phyloP scores from a whole-genome alignment of 2,329 filamentous ascomycete genomes.

The Cercospora canescens region DNA sequence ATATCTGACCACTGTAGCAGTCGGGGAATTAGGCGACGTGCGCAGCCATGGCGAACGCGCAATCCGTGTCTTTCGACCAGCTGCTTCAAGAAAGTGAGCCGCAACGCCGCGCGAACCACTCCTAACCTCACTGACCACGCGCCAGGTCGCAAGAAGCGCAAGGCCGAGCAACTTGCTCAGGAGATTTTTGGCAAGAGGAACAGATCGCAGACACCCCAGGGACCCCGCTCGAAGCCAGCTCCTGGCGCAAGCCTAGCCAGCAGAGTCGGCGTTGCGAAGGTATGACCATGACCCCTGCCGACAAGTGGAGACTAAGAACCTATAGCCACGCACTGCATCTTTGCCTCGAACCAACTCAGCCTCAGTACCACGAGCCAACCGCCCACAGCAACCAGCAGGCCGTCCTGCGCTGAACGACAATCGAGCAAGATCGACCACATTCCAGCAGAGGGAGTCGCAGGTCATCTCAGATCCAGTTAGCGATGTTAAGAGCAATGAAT shows the following conservation, averaged over 20 bases:
- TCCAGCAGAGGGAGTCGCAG: conserved; percentile 19
- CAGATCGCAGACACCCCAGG: conserved; percentile 59
- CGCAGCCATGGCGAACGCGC: conserved; percentile 19
- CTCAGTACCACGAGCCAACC: conserved; percentile 22
- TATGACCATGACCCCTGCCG: conserved; percentile 33
- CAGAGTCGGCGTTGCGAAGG: conserved; percentile 73
- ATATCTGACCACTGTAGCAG: neutral
- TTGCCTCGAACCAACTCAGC: conserved; percentile 28
- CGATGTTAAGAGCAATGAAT: conserved; percentile 31
- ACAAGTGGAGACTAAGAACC: neutral
- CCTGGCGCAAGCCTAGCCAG: conserved; percentile 62
- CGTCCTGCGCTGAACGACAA: conserved; percentile 28
- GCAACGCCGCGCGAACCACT: neutral
- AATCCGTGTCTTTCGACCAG: conserved; percentile 20
- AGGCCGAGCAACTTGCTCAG: conserved; percentile 57
- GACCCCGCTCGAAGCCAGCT: conserved; percentile 42
- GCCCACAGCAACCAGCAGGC: conserved; percentile 18
- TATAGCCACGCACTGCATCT: conserved; percentile 29
- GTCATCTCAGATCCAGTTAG: conserved; percentile 27
- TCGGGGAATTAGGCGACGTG: neutral
- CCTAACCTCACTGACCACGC: neutral
- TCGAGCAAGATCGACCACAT: conserved; percentile 44
- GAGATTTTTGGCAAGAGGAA: conserved; percentile 66
- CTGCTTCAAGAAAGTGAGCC: conserved; percentile 26
- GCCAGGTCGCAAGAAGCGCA: conserved; percentile 26